These are phyloP conservation scores for Rhodocollybia butyracea DNA, from an alignment of 768 basidiomycete genomes.

Conservation along the genomic window DNA sequence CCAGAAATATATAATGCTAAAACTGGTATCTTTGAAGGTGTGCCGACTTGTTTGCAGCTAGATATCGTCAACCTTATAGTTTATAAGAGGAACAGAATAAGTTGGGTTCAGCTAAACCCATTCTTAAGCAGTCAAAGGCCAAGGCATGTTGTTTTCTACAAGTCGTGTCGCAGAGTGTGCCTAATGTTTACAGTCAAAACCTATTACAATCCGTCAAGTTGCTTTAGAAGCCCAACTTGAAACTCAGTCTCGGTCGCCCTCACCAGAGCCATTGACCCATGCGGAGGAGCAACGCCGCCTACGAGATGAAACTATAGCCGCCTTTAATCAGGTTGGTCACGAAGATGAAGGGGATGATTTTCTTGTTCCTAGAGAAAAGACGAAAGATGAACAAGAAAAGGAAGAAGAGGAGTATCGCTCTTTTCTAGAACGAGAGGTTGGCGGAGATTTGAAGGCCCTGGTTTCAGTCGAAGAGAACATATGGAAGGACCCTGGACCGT, in stretches of 20 bases:
- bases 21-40: constrained; percentile 79
- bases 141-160: constrained; percentile 38
- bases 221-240: constrained; percentile 60
- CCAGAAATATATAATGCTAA: constrained; percentile 77
- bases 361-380: constrained; percentile 72
- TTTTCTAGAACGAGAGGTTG: constrained; percentile 81
- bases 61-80: background rate
- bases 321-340: constrained; percentile 58
- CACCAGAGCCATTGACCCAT: constrained; percentile 62
- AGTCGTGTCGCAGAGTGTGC: background rate
- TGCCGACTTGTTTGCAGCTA: background rate
- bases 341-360: constrained; percentile 56
- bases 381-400: constrained; percentile 66
- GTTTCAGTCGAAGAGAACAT: constrained; percentile 49
- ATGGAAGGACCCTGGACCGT: constrained; percentile 15
- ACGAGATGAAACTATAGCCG: constrained; percentile 78
- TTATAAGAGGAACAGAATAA: constrained; percentile 63
- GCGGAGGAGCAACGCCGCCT: constrained; percentile 74
- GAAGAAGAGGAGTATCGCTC: constrained; percentile 86
- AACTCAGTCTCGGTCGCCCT: constrained; percentile 51
- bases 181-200: constrained; percentile 49
- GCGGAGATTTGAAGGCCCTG: constrained; percentile 65
- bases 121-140: constrained; percentile 31
- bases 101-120: constrained; percentile 31
- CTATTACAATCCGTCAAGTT: constrained; percentile 72